phyloP scores from a whole-genome alignment of 1,139 yeast species.

The Spathaspora sp. region DNA sequence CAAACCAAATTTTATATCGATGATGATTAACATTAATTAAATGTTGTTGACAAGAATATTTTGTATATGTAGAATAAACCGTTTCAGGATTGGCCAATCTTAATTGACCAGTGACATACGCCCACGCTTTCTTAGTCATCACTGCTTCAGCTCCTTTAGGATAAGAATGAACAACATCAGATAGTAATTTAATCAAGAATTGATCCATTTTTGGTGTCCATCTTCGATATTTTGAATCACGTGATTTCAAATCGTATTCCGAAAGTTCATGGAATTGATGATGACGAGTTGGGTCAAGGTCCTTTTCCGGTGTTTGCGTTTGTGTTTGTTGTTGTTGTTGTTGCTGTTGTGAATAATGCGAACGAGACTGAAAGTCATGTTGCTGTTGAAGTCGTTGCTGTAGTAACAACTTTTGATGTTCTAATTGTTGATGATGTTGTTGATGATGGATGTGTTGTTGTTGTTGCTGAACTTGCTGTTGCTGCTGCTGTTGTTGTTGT shows the following conservation, averaged over 20 bases:
- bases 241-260: constrained; percentile 36
- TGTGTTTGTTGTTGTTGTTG: constrained; percentile 11
- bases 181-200: constrained; percentile 30
- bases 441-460: constrained; percentile 7
- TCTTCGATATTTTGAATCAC: constrained; percentile 39
- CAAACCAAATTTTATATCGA: constrained; percentile 38
- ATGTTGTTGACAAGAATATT: constrained; percentile 44
- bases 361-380: constrained; percentile 4
- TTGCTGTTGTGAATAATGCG: constrained; percentile 11
- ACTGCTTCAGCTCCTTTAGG: constrained; percentile 32
- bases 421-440: constrained; percentile 1
- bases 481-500: constrained; percentile 4
- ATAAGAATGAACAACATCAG: constrained; percentile 40
- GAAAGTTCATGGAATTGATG: constrained; percentile 18
- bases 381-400: constrained; percentile 5
- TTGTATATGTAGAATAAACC: constrained; percentile 43
- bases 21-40: constrained; percentile 37
- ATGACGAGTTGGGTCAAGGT: constrained; percentile 12
- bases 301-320: constrained; percentile 11
- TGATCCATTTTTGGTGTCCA: constrained; percentile 47
- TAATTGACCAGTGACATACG: constrained; percentile 37
- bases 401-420: constrained; percentile 3
- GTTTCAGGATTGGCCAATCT: constrained; percentile 41
- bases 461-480: constrained; percentile 5
- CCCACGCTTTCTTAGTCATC: constrained; percentile 41